These are phyloP conservation scores for Clohesyomyces aquaticus DNA, from an alignment of 495 filamentous ascomycete genomes.

Conservation along the genomic window DNA sequence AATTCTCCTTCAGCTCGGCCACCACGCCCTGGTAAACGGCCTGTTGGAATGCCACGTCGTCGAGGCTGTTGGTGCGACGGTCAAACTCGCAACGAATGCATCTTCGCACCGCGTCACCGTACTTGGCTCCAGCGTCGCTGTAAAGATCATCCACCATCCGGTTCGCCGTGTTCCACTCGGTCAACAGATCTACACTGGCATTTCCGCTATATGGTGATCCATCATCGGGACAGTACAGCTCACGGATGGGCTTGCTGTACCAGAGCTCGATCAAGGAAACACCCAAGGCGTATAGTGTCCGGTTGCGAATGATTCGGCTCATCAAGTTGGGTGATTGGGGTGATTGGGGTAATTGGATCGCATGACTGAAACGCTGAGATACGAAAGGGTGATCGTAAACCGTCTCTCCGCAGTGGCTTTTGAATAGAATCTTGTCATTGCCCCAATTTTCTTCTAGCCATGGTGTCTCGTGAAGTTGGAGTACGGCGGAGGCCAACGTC, in stretches of 20 bases:
- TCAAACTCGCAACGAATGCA: slow-evolving; percentile 45
- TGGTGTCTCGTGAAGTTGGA: slow-evolving; percentile 35
- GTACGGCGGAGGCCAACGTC: slow-evolving; percentile 31
- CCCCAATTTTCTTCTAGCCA: slow-evolving; percentile 34
- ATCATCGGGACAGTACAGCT: slow-evolving; percentile 25
- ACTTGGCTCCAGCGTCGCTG: slow-evolving; percentile 41
- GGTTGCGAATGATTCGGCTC: slow-evolving; percentile 30
- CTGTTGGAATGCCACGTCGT: slow-evolving; percentile 40
- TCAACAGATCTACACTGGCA: slow-evolving; percentile 12
- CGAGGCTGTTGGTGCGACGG: slow-evolving; percentile 29
- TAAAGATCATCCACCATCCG: slow-evolving; percentile 36
- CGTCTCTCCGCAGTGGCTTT: slow-evolving; percentile 8
- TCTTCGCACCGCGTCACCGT: slow-evolving; percentile 45
- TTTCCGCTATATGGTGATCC: slow-evolving; percentile 12
- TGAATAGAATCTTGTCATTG: slow-evolving; percentile 29
- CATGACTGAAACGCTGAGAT: slow-evolving; percentile 11
- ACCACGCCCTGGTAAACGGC: slow-evolving; percentile 43
- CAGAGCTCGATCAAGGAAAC: slow-evolving; percentile 46
- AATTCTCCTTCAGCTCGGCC: slow-evolving; percentile 39
- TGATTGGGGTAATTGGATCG: neutral
- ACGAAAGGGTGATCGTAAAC: slow-evolving; percentile 41
- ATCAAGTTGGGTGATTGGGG: neutral
- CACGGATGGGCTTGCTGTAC: slow-evolving; percentile 32
- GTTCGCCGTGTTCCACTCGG: slow-evolving; percentile 31
- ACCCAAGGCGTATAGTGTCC: slow-evolving; percentile 44